phyloP scores from a whole-genome alignment of 306 rosid genomes.

The Abrus pulchellus region DNA sequence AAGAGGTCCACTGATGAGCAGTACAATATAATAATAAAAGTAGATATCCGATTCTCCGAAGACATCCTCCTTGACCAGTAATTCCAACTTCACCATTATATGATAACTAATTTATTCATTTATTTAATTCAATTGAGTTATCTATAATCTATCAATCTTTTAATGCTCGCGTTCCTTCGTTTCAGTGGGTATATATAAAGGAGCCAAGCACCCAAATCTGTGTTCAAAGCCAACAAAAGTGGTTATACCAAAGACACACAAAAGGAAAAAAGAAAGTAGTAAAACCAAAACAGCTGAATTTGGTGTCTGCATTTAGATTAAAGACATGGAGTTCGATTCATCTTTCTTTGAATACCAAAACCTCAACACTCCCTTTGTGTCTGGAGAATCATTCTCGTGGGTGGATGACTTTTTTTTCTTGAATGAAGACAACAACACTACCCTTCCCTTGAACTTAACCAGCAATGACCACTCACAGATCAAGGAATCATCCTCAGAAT shows the following conservation, averaged over 20 bases:
- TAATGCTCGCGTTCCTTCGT: conserved; percentile 29
- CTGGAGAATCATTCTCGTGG: conserved; percentile 39
- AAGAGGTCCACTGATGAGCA: background rate
- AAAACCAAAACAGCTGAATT: background rate
- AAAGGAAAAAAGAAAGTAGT: no score
- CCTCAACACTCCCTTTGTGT: conserved; percentile 3
- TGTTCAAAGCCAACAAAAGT: conserved; percentile 21
- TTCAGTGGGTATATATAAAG: conserved; percentile 46
- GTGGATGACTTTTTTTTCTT: conserved; percentile 48
- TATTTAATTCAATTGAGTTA: background rate
- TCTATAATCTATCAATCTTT: background rate
- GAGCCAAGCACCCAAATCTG: background rate
- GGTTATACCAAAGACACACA: background rate
- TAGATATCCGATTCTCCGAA: conserved; percentile 7
- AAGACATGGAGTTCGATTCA: conserved; percentile 53
- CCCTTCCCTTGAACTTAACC: conserved; percentile 16
- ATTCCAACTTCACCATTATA: conserved; percentile 16
- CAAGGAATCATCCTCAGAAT: conserved; percentile 48
- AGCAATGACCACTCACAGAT: conserved; percentile 29
- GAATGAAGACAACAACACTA: conserved; percentile 34
- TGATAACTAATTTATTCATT: background rate
- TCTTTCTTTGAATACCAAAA: conserved; percentile 40
- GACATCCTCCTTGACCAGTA: conserved; percentile 52
- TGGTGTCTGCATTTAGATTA: conserved; percentile 12
- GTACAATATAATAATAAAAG: background rate